Evolutionary conservation across 441 rosid species (phyloP).

Genomic region (Aleurites moluccanus): DNA sequence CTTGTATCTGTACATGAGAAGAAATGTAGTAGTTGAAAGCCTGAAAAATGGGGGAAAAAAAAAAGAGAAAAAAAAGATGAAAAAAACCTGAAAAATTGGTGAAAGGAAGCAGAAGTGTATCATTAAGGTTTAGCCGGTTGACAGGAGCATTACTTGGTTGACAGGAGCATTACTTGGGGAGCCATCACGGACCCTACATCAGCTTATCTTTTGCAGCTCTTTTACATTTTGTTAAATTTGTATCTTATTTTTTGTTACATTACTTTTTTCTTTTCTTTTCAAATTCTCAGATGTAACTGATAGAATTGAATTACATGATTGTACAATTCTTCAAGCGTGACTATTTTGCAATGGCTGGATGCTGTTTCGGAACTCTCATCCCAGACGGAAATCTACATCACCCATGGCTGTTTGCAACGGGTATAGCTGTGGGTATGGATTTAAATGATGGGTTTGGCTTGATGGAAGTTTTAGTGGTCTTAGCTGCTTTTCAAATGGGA

Average conservation of each 20-base stretch:
- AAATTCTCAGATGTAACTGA: constrained; percentile 52
- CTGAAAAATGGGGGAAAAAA: constrained; percentile 16
- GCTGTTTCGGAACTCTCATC: not conserved
- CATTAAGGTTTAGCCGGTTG: constrained; percentile 42
- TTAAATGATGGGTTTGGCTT: too few species aligned
- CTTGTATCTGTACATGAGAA: constrained; percentile 61
- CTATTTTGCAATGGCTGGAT: not conserved
- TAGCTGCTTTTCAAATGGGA: too few species aligned
- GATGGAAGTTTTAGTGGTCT: too few species aligned
- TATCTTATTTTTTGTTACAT: constrained; percentile 42
- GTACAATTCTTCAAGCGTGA: constrained; percentile 34
- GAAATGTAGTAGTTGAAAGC: constrained; percentile 43
- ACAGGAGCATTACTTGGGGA: constrained; percentile 42
- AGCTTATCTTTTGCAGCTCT: constrained; percentile 27
- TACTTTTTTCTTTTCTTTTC: constrained; percentile 7
- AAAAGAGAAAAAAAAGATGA: not conserved
- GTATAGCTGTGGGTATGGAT: too few species aligned
- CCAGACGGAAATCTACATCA: not conserved
- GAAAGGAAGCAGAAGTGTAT: constrained; percentile 33
- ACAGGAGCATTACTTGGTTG: too few species aligned
- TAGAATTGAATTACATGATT: constrained; percentile 53
- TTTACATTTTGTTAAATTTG: constrained; percentile 44
- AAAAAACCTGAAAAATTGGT: not conserved
- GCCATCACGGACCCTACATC: constrained; percentile 29
- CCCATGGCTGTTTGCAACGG: too few species aligned